A percentile compares a stretch with the other conserved stretches of the same genome.
phyloP scores from a whole-genome alignment of 352 stramenopile genomes.

The Globisporangium cederbergense region DNA sequence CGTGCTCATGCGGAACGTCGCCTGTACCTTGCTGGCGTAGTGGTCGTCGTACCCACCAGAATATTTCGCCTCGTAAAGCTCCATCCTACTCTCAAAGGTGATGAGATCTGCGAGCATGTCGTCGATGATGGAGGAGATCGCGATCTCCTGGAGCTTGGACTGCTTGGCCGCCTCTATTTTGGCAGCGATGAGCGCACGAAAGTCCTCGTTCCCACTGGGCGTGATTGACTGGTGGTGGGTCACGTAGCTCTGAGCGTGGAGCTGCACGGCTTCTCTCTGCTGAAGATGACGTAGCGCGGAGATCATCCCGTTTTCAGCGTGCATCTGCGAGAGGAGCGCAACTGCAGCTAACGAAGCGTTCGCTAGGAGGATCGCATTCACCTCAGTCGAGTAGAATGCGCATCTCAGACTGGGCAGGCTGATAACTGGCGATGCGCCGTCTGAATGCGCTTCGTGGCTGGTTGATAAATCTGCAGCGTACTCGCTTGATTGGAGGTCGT shows the following conservation, averaged over 20 bases:
- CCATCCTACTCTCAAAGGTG: conserved; percentile 47
- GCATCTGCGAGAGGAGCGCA: conserved; percentile 44
- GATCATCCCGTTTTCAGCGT: conserved; percentile 35
- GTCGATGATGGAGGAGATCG: conserved; percentile 45
- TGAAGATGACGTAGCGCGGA: conserved; percentile 39
- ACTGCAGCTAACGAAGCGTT: conserved; percentile 32
- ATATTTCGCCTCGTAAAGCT: conserved; percentile 49
- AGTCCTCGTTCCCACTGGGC: conserved; percentile 15
- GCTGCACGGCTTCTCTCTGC: conserved; percentile 39
- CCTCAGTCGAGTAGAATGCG: conserved; percentile 16
- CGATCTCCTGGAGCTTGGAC: conserved; percentile 49
- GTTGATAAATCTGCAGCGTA: not conserved
- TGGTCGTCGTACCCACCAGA: conserved; percentile 60
- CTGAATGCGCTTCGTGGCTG: conserved; percentile 10
- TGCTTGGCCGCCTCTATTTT: conserved; percentile 36
- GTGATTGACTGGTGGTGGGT: conserved; percentile 15
- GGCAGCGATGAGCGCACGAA: conserved; percentile 21
- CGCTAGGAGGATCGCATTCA: conserved; percentile 20
- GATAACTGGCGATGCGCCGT: not conserved
- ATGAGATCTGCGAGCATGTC: conserved; percentile 61
- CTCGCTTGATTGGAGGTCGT: not conserved
- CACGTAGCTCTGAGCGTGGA: conserved; percentile 38
- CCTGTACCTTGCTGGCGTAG: conserved; percentile 72
- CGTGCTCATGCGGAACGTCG: conserved; percentile 63
- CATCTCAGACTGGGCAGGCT: conserved; percentile 2